phyloP scores from a whole-genome alignment of 371 early-diverging fungal species.

The Massospora cicadina region DNA sequence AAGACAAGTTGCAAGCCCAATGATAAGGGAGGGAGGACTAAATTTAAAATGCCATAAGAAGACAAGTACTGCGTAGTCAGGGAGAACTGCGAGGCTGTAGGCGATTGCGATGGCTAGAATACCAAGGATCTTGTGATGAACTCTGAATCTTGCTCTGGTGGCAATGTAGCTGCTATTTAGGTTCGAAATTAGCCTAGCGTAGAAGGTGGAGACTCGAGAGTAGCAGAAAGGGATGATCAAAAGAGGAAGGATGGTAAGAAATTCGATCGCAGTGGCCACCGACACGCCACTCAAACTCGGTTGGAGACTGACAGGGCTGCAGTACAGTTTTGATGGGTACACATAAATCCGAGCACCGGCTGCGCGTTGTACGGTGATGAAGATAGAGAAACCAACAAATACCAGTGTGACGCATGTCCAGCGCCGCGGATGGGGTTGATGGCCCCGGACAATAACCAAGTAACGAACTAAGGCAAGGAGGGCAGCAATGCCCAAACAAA shows the following conservation, averaged over 20 bases:
- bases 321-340: background rate
- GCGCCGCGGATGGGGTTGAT: background rate
- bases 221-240: background rate
- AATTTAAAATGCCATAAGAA: background rate
- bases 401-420: background rate
- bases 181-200: background rate
- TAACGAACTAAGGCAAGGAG: background rate
- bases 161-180: too few relatives aligned
- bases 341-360: background rate
- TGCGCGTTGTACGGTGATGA: background rate
- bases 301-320: background rate
- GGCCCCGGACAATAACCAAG: background rate
- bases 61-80: background rate
- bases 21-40: background rate
- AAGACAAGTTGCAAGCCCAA: background rate
- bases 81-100: background rate
- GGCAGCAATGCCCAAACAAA: background rate
- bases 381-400: background rate
- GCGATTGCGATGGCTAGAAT: background rate
- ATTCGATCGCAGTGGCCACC: background rate
- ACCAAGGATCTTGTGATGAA: background rate
- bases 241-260: background rate
- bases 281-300: background rate
- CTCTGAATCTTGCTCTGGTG: too few relatives aligned
- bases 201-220: background rate